phyloP scores from a whole-genome alignment of 345 rosid species.

The Eucalyptus cloeziana region DNA sequence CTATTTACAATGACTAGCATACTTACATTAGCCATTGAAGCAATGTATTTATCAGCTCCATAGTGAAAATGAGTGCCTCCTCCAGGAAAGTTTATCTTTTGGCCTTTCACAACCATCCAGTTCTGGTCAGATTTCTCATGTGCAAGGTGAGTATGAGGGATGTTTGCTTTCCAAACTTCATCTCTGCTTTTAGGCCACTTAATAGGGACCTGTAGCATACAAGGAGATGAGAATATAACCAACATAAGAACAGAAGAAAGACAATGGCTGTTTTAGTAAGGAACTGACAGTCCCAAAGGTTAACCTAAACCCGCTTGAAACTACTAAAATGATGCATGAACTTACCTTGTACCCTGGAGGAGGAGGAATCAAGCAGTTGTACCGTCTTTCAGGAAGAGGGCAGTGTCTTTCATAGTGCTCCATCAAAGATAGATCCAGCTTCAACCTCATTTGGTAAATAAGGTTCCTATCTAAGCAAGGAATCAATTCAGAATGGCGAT shows the following conservation, averaged over 20 bases:
- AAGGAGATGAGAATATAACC: background rate
- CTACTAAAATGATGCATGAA: background rate
- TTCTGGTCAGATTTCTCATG: slow-evolving; percentile 98
- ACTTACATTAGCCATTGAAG: slow-evolving; percentile 88
- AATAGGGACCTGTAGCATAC: slow-evolving; percentile 55
- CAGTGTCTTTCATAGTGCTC: slow-evolving; percentile 99
- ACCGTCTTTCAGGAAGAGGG: slow-evolving; percentile 88
- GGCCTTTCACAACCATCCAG: slow-evolving; percentile 99
- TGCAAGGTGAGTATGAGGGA: slow-evolving; percentile 99
- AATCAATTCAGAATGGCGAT: slow-evolving; percentile 86
- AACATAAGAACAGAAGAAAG: background rate
- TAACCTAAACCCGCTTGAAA: background rate
- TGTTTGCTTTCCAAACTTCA: slow-evolving; percentile 97
- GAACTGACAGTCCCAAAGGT: background rate
- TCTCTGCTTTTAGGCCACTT: slow-evolving; percentile 99
- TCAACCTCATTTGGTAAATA: slow-evolving; percentile 89
- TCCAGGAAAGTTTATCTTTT: slow-evolving; percentile 87
- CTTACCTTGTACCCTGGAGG: slow-evolving; percentile 88
- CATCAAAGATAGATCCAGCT: slow-evolving; percentile 90
- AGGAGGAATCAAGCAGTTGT: slow-evolving; percentile 96
- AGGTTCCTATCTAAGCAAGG: slow-evolving; percentile 92
- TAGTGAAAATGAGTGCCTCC: slow-evolving; percentile 99
- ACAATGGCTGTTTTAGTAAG: background rate
- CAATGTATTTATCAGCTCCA: slow-evolving; percentile 96
- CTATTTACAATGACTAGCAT: background rate